Conservation (phyloP, 2,329 filamentous ascomycete genomes). For the Drechslera avenae region DNA sequence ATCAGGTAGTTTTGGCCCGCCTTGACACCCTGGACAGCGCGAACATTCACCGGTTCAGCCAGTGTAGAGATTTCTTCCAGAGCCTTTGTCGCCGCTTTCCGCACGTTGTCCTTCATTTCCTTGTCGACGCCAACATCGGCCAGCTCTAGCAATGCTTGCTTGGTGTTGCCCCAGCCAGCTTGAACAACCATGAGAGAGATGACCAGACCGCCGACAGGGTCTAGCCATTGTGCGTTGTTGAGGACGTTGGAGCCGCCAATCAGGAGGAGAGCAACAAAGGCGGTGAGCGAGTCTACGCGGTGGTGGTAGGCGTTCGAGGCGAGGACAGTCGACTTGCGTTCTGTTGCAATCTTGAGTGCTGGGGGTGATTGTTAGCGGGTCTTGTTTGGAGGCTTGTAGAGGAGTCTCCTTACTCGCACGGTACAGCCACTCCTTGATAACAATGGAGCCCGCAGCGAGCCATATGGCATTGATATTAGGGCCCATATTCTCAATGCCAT, state of each 20-base stretch:
- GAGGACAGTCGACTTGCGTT: slow-evolving; percentile 93
- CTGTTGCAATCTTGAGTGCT: slow-evolving; percentile 94
- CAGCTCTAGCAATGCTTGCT: slow-evolving; percentile 80
- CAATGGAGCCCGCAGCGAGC: slow-evolving; percentile 87
- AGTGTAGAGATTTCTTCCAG: slow-evolving; percentile 47
- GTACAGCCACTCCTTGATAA: slow-evolving; percentile 96
- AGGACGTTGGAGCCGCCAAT: slow-evolving; percentile 90
- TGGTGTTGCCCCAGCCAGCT: slow-evolving; percentile 85
- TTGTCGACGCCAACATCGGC: slow-evolving; percentile 89
- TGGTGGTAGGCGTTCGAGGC: slow-evolving; percentile 97
- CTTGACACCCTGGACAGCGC: slow-evolving; percentile 86
- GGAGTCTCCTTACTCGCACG: slow-evolving; percentile 71
- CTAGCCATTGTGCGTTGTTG: slow-evolving; percentile 85
- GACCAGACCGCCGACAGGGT: slow-evolving; percentile 88
- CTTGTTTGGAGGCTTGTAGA: not conserved
- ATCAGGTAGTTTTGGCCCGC: slow-evolving; percentile 96
- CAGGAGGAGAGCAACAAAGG: slow-evolving; percentile 86
- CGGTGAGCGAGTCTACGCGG: slow-evolving; percentile 92
- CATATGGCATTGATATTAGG: slow-evolving; percentile 94
- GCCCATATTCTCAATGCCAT: slow-evolving; percentile 61
- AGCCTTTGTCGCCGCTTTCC: slow-evolving; percentile 61
- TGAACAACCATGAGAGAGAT: slow-evolving; percentile 94
- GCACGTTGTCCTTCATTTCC: slow-evolving; percentile 76
- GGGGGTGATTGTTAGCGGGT: slow-evolving; percentile 30
- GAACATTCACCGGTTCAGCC: slow-evolving; percentile 69